Conservation (phyloP, 257 asterid species). For the Plantago major region DNA sequence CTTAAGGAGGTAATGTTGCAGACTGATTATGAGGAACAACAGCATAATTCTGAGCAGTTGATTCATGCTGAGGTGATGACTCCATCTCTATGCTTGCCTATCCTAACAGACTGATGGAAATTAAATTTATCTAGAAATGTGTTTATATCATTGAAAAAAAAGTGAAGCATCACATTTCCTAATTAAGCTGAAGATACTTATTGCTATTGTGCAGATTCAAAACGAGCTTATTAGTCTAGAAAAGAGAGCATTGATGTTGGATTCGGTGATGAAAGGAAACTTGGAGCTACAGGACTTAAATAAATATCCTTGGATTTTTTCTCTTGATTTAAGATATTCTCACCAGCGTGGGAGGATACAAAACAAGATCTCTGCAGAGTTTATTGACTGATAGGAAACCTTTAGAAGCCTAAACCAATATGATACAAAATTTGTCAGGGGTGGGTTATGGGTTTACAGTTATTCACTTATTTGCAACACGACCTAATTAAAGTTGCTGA, state of each 20-base stretch:
- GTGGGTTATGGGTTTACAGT: too few species aligned
- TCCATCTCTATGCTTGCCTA: conserved; percentile 14
- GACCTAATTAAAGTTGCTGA: too few species aligned
- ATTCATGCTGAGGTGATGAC: conserved; percentile 48
- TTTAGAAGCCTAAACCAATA: too few species aligned
- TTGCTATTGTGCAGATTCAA: conserved; percentile 44
- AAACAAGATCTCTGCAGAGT: neutral
- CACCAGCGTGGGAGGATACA: neutral
- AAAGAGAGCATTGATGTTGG: conserved; percentile 46
- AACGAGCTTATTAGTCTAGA: conserved; percentile 54
- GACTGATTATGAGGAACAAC: conserved; percentile 43
- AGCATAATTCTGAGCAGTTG: conserved; percentile 43
- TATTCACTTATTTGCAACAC: too few species aligned
- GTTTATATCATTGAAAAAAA: neutral
- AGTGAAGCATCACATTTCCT: neutral
- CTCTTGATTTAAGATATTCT: conserved; percentile 14
- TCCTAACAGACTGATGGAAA: neutral
- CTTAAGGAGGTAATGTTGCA: conserved; percentile 40
- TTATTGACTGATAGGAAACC: too few species aligned
- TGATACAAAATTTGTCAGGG: too few species aligned
- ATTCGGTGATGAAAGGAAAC: conserved; percentile 49
- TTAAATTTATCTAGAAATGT: neutral
- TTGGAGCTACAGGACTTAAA: conserved; percentile 65
- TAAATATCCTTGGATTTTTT: conserved; percentile 58
- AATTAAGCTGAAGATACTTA: conserved; percentile 12